Evolutionary conservation across 2,329 filamentous ascomycete species (phyloP), one percentile per base, ranked within the genome.

Genomic region (Chaetomium olivaceum): DNA sequence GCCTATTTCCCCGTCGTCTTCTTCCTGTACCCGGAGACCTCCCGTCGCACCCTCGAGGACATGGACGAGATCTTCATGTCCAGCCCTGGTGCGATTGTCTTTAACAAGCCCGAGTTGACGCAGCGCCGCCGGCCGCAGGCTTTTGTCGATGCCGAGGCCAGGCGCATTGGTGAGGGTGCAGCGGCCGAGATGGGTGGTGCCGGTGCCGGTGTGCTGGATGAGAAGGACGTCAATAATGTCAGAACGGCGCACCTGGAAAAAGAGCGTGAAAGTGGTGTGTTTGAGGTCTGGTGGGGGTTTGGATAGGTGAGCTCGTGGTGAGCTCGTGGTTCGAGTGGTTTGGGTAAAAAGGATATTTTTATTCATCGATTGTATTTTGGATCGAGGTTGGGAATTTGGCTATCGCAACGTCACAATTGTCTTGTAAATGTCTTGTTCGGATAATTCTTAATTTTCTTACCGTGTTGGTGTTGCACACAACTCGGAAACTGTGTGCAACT

Each of bases 1-100:
- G 60, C 52, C 60, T 62, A 62, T 52, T 62, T 62, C 60, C 60
- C 60, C 60, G 60, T 62, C 39, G 60, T 62, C 12, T 62, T 57
- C 60, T 62, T 62, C 52, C 52, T 62, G 52, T 62, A 62, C 52
- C 60, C 60, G 52, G 60, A 62, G 39, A 62, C 60, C 25, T 56
- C 60, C 27, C 60, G 60, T 5, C 60, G 60, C 25, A 62, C 60
- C 27, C 60, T 62, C 60, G 60, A 62, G 52, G 60, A 62, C 52
- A 62, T 62, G 60, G 60, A 62, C 52, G 60, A 62, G 60, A 48
- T 62, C 39, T 62, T 62, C 39, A 56, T 62, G 52, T 48, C 60
- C n/a, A 43, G 31, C 27, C 60, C 60, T 1, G 52, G 60, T 11
- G 39, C 60, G 6, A 1, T 62, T 14, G 60, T 62, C 25, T 62